Base-by-base conservation (phyloP, 345 rosid genomes). In the Salix purpurea region DNA sequence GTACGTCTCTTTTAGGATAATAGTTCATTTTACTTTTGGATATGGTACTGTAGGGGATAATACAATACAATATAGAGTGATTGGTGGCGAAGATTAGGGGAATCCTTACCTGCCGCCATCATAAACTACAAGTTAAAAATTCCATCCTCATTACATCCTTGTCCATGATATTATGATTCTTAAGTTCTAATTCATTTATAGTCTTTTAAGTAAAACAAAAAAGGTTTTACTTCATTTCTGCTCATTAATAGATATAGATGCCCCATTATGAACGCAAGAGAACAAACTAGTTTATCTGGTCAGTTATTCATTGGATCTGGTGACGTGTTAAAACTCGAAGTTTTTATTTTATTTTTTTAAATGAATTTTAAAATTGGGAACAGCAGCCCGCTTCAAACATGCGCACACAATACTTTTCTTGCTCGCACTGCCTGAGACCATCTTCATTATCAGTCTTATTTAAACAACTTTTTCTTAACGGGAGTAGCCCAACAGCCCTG, bases 81-180 rank as follows among this genome's bases (percentile, higher is more conserved):
- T 77, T 76, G 70, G 72, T 78, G 87, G 86, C 83, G 75, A 73
- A 69, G 78, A 83, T 79, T 79, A 68, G 76, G 81, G 85, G 84
- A 79, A 72, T 75, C 80, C 72, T 74, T 73, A 84, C 82, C 80
- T 79, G 84, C 82, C 80, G 82, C 84, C 81, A 79, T 78, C 83
- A 84, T 82, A 67, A 78, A 52, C 75, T 61, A 77, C 44, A 74
- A 72, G 69, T 74, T 76, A 42, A 67, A 28, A 69, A 40, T 36
- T 36, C 13, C 13, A 28, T 28, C 23, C 24, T 52, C 70, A 48
- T 77, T 60, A 76, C 65, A 60, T 32, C 70, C 65, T 42, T 60
- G 24, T 66, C 65, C 52, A 40, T 73, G 19, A 18, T 67, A 64
- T 72, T 67, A 34, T 44, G 60, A 46, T 77, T 80, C 24, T 68